These are phyloP conservation scores for Setomelanomma holmii DNA, from an alignment of 2,329 filamentous ascomycete species.

Conservation along the genomic window DNA sequence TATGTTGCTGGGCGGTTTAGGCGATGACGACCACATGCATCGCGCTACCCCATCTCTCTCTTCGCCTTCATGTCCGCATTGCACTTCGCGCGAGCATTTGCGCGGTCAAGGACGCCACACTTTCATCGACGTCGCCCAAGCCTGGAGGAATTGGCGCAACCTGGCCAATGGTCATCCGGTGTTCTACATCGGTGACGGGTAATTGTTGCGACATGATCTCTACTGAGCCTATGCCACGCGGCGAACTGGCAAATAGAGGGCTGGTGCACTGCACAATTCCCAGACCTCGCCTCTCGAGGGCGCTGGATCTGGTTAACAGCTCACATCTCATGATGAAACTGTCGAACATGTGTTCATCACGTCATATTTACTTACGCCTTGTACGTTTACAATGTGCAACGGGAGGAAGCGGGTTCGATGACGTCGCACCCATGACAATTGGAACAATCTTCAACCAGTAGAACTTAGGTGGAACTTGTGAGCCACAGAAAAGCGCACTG, in stretches of 20 bases:
- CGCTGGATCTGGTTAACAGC: neutral
- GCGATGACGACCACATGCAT: neutral
- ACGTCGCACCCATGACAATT: neutral
- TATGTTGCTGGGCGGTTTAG: neutral
- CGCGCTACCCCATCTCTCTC: neutral
- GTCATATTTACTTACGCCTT: neutral
- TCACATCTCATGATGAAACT: neutral
- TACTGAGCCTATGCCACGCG: neutral
- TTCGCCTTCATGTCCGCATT: neutral
- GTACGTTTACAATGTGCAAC: neutral
- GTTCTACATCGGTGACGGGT: neutral
- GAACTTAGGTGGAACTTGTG: neutral
- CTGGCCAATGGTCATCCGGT: neutral
- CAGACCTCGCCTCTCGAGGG: neutral
- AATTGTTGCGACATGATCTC: neutral
- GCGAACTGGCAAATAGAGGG: neutral
- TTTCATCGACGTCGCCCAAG: neutral
- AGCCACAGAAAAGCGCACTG: neutral
- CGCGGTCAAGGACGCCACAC: neutral
- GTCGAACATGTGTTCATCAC: neutral
- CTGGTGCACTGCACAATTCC: neutral
- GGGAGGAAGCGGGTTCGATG: neutral
- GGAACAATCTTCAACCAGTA: neutral
- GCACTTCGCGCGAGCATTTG: neutral
- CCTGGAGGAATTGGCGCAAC: neutral